Evolutionary conservation across 2,329 filamentous ascomycete species (phyloP).

Genomic region (Ascochyta clinopodiicola): DNA sequence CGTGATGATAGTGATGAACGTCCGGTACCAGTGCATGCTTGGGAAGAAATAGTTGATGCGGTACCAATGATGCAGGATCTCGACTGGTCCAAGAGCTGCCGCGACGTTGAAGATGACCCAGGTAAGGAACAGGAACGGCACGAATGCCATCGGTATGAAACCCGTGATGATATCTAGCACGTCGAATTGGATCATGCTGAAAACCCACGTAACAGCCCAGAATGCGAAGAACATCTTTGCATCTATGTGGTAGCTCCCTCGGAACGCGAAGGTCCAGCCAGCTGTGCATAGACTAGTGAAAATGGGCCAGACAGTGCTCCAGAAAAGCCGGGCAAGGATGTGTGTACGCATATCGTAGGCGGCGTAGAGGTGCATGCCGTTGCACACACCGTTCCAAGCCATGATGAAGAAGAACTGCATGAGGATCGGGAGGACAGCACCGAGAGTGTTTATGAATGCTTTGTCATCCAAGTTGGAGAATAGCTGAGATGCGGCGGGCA

Average conservation of each 20-base stretch:
- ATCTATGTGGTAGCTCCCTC: conserved; percentile 13
- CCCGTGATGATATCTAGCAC: conserved; percentile 17
- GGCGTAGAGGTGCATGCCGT: conserved; percentile 16
- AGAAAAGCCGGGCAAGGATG: conserved; percentile 18
- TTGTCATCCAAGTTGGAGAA: conserved; percentile 13
- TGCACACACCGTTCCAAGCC: conserved; percentile 52
- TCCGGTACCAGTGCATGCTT: conserved; percentile 17
- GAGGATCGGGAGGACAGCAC: conserved; percentile 53
- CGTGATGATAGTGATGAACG: conserved; percentile 16
- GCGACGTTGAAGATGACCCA: conserved; percentile 17
- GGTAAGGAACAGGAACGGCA: conserved; percentile 10
- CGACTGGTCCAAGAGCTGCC: conserved; percentile 1
- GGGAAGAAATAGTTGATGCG: conserved; percentile 18
- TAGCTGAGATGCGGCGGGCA: conserved; percentile 4
- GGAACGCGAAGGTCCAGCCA: conserved; percentile 21
- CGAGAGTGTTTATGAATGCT: conserved; percentile 48
- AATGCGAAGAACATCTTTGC: conserved; percentile 22
- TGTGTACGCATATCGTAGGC: conserved; percentile 19
- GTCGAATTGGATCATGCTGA: conserved; percentile 18
- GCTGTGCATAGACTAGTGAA: conserved; percentile 17
- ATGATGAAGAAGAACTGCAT: conserved; percentile 58
- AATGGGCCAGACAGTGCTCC: conserved; percentile 15
- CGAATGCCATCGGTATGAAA: conserved; percentile 11
- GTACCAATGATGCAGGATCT: conserved; percentile 11
- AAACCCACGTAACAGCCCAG: conserved; percentile 20